Evolutionary conservation across 345 rosid genomes (phyloP).

Genomic region (Euphorbia peplus): DNA sequence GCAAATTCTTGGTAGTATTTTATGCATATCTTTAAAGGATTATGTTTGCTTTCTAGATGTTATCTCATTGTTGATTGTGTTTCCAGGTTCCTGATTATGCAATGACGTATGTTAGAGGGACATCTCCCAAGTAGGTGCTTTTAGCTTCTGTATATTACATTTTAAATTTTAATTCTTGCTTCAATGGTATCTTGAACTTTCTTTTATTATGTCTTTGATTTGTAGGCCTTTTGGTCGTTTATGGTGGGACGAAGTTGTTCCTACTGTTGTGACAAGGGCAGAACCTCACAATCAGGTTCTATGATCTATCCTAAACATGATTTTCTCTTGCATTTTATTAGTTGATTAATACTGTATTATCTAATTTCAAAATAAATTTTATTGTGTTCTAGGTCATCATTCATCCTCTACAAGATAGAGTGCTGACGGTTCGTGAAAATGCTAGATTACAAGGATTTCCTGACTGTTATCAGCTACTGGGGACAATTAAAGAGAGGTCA

Average conservation of each 20-base stretch:
- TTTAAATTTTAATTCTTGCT: neutral
- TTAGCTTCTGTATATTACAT: neutral
- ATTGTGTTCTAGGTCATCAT: slow-evolving; percentile 13
- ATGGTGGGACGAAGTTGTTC: slow-evolving; percentile 38
- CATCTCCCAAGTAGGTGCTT: slow-evolving; percentile 28
- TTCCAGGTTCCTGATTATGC: slow-evolving; percentile 47
- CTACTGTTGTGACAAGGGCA: slow-evolving; percentile 40
- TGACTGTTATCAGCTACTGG: slow-evolving; percentile 38
- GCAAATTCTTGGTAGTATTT: slow-evolving; percentile 34
- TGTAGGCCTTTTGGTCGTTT: slow-evolving; percentile 42
- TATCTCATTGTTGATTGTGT: neutral
- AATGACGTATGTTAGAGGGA: slow-evolving; percentile 22
- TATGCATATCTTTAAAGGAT: neutral
- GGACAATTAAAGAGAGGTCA: slow-evolving; percentile 38
- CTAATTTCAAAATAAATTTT: neutral
- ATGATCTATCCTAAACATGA: neutral
- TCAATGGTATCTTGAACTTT: neutral
- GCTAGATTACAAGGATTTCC: slow-evolving; percentile 53
- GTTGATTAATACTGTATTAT: neutral
- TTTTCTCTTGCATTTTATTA: neutral
- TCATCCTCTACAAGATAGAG: slow-evolving; percentile 47
- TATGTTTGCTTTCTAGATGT: neutral
- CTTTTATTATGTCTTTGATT: neutral
- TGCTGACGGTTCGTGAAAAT: slow-evolving; percentile 39
- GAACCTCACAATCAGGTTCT: slow-evolving; percentile 45